Conservation (phyloP, 306 rosid genomes). For the Quercus parvula region DNA sequence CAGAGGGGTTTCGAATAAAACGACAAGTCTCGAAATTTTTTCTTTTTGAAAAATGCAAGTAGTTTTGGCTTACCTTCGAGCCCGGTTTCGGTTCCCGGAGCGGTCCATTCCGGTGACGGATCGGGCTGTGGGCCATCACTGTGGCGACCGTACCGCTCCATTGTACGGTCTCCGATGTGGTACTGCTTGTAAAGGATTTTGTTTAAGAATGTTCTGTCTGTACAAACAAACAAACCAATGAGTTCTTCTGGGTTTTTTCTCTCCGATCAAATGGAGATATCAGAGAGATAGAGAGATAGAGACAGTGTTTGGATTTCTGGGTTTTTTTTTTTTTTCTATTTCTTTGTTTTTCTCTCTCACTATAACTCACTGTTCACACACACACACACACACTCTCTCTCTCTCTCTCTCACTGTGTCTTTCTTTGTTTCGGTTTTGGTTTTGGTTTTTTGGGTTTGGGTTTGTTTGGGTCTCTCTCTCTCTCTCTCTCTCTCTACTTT, state of each 20-base stretch:
- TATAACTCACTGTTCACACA: not conserved
- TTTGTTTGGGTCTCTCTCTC: not conserved
- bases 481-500: conserved; percentile 4
- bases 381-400: conserved; percentile 2
- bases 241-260: no score
- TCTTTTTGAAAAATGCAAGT: conserved; percentile 39
- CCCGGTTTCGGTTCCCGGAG: conserved; percentile 43
- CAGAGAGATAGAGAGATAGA: conserved; percentile 26
- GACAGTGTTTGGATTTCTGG: conserved; percentile 40
- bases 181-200: conserved; percentile 26
- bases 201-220: conserved; percentile 1
- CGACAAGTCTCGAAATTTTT: not conserved
- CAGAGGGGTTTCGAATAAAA: conserved; percentile 1
- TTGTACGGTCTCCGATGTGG: conserved; percentile 53
- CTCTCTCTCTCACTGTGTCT: conserved; percentile 40
- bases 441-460: not conserved
- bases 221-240: no score
- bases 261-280: conserved; percentile 56
- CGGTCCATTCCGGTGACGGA: conserved; percentile 84
- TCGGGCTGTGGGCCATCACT: conserved; percentile 76
- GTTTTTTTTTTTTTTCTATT: conserved; percentile 8
- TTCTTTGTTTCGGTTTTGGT: not conserved
- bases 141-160: conserved; percentile 82
- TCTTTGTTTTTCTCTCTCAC: conserved; percentile 23
- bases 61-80: conserved; percentile 51